Base-by-base conservation (phyloP, 495 filamentous ascomycete genomes). In the Cryomyces minteri region DNA sequence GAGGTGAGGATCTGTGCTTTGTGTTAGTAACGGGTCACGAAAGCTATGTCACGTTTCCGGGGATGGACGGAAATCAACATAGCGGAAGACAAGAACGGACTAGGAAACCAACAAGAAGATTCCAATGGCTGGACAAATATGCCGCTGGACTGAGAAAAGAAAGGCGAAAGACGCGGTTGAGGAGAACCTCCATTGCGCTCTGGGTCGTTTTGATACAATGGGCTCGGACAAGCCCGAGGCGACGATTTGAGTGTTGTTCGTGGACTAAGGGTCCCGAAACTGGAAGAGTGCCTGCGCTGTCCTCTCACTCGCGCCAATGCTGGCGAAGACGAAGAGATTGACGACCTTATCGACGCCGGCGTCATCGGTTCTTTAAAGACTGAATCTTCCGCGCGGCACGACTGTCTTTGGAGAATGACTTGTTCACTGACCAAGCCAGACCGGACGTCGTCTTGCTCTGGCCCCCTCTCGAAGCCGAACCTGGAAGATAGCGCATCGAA, bases 101-200 rank as follows among this genome's bases (percentile, higher is more conserved):
- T 38, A 70, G 68, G 66, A 74, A 72, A 78, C 72, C 67, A 66
- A 76, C 74, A 77, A 67, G 68, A 71, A 61, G 62, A 68, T 42
- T 72, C 64, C 56, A 77, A 67, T 54, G 76, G 73, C 64, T 69
- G 61, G 54, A 75, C 62, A 51, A 76, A 77, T 64, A 66, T 67
- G 50, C 69, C 69, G 60, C 71, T 78, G 48, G 18, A 25, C 18
- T 75, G 74, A 71, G 60, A 62, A 62, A 74, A 68, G 54, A 69
- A 65, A 62, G 60, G 60, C 62, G 62, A 63, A 49, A 54, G 57
- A 40, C 44, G 47, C 34, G 46, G 42, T 32, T 45, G 50, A 44
- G 46, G 52, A 43, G 55, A 58, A 33, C 54, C 40, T 11, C 46
- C 28, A 44, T 43, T 47, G 43, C 46, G 43, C 37, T 40, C 18